Conservation (phyloP, 2,329 filamentous ascomycete species). For the Plectosphaerella cucumerina region DNA sequence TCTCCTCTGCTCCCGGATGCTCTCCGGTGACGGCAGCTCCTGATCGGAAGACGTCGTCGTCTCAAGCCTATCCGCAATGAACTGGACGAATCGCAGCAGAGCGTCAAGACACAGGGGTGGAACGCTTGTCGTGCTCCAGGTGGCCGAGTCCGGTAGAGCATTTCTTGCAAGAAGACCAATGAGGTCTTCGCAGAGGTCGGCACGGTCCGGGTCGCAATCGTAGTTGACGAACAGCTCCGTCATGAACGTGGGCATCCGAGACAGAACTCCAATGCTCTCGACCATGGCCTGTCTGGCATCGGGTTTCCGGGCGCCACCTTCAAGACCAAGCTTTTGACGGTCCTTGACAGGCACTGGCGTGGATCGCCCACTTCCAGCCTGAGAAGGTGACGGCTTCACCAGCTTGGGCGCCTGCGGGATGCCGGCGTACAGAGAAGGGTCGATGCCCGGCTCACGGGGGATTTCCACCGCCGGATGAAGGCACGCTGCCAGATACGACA, state of each 20-base stretch:
- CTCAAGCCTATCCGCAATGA: constrained; percentile 74
- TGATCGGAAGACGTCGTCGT: constrained; percentile 43
- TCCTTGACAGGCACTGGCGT: constrained; percentile 92
- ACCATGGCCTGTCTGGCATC: constrained; percentile 98
- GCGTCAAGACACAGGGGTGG: constrained; percentile 92
- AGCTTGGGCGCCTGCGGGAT: constrained; percentile 89
- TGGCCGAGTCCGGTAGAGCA: constrained; percentile 90
- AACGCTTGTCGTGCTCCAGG: constrained; percentile 98
- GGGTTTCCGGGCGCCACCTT: constrained; percentile 86
- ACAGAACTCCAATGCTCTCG: constrained; percentile 87
- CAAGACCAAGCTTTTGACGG: constrained; percentile 84
- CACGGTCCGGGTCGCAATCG: constrained; percentile 88
- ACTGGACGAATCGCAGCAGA: constrained; percentile 85
- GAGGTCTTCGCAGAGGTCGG: constrained; percentile 92
- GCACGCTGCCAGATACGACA: constrained; percentile 92
- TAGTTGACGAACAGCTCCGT: constrained; percentile 96
- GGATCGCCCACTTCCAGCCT: constrained; percentile 72
- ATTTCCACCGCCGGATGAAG: constrained; percentile 93
- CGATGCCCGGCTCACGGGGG: constrained; percentile 82
- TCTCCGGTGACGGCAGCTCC: constrained; percentile 34
- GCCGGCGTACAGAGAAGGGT: constrained; percentile 85
- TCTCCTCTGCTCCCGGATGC: constrained; percentile 59
- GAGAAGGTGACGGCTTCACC: constrained; percentile 71
- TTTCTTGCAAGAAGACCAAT: constrained; percentile 89
- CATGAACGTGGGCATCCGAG: constrained; percentile 91